Evolutionary conservation across 306 rosid genomes (phyloP).

Genomic region (Quercus variabilis): DNA sequence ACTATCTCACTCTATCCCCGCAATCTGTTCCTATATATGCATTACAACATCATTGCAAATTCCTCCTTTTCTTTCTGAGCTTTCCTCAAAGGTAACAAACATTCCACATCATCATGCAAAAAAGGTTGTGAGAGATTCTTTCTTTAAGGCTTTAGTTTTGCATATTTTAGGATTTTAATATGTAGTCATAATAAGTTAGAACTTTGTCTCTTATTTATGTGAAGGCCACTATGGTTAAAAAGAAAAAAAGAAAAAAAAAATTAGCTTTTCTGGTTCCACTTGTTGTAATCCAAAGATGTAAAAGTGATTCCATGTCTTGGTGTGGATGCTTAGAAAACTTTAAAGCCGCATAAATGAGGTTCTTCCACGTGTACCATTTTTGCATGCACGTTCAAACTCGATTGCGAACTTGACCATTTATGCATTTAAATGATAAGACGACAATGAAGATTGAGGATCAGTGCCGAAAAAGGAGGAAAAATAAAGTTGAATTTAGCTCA

Average conservation of each 20-base stretch:
- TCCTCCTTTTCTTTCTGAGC: slow-evolving; percentile 35
- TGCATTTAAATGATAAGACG: slow-evolving; percentile 25
- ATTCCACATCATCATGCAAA: slow-evolving; percentile 35
- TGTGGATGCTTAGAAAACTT: slow-evolving; percentile 34
- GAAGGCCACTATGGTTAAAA: slow-evolving; percentile 25
- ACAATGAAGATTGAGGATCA: slow-evolving; percentile 71
- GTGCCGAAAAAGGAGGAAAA: slow-evolving; percentile 64
- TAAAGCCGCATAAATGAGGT: slow-evolving; percentile 10
- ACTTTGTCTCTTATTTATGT: slow-evolving; percentile 16
- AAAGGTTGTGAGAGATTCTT: slow-evolving; percentile 33
- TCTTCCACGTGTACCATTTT: slow-evolving; percentile 40
- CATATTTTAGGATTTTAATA: neutral
- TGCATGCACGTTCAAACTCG: slow-evolving; percentile 39
- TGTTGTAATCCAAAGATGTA: slow-evolving; percentile 27
- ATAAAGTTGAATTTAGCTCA: slow-evolving; percentile 36
- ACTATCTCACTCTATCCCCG: slow-evolving; percentile 16
- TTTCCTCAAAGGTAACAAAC: slow-evolving; percentile 40
- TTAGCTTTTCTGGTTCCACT: slow-evolving; percentile 36
- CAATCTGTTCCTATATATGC: slow-evolving; percentile 41
- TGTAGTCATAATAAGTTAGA: slow-evolving; percentile 31
- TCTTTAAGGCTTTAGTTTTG: slow-evolving; percentile 31
- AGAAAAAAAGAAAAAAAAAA: slow-evolving; percentile 1
- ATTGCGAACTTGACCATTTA: slow-evolving; percentile 37
- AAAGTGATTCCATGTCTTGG: slow-evolving; percentile 70
- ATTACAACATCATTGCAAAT: slow-evolving; percentile 52